Conservation (phyloP, 345 rosid genomes). For the Hevea brasiliensis region DNA sequence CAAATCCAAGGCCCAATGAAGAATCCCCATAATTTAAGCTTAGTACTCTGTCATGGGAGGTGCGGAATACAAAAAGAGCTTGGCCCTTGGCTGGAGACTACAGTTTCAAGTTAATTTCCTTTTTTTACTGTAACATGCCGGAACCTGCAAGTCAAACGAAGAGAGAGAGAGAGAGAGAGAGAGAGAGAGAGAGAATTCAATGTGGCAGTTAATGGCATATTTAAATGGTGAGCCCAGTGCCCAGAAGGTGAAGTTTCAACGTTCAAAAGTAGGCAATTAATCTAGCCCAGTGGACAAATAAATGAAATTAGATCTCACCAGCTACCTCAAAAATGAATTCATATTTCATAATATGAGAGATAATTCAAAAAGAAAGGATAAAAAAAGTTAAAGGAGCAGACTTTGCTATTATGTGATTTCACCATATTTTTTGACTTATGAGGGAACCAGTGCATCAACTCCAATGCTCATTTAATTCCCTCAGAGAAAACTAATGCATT, state of each 20-base stretch:
- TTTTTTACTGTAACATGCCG: too few relatives aligned
- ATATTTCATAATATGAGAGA: neutral
- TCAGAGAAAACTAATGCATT: too few relatives aligned
- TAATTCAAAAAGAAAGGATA: neutral
- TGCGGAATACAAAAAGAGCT: neutral
- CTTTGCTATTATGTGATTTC: conserved; percentile 7
- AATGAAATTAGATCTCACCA: conserved; percentile 18
- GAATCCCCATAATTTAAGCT: neutral
- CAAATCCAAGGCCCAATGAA: conserved; percentile 5
- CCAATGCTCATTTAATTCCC: conserved; percentile 27
- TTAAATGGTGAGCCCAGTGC: conserved; percentile 31
- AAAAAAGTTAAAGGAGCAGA: neutral
- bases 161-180: too few relatives aligned
- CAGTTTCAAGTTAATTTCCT: too few relatives aligned
- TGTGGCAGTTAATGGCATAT: conserved; percentile 22
- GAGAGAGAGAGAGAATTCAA: conserved; percentile 24
- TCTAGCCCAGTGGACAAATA: conserved; percentile 20
- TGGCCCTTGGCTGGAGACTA: neutral
- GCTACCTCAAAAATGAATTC: neutral
- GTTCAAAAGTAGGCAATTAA: conserved; percentile 21
- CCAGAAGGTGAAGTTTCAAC: conserved; percentile 20
- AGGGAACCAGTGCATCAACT: conserved; percentile 24
- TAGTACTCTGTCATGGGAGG: neutral
- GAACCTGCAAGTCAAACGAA: too few relatives aligned
- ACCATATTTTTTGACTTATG: too few relatives aligned